phyloP scores from a whole-genome alignment of 2,329 filamentous ascomycete genomes.

The Trichoderma hamatum region DNA sequence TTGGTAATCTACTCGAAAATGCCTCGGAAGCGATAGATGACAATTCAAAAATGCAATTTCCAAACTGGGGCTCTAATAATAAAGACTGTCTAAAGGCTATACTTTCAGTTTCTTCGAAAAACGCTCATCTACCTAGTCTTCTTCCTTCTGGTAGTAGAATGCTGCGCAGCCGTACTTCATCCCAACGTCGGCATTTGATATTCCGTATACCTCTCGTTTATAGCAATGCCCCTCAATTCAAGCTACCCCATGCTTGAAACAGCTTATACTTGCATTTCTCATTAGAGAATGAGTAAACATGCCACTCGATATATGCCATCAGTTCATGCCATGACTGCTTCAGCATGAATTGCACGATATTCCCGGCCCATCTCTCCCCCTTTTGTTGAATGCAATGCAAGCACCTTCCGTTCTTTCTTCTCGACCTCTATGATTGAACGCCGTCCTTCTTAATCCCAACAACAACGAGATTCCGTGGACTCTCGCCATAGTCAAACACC shows the following conservation, averaged over 20 bases:
- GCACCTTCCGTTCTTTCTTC: neutral
- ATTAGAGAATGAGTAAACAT: neutral
- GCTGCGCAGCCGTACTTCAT: neutral
- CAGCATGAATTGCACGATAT: neutral
- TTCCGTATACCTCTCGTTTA: neutral
- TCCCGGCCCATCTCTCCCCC: neutral
- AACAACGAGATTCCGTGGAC: constrained; percentile 89
- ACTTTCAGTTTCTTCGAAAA: neutral
- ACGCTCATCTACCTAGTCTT: neutral
- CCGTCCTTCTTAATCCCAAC: constrained; percentile 77
- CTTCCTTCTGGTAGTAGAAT: neutral
- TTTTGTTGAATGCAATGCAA: neutral
- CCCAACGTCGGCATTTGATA: neutral
- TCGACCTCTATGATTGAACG: neutral
- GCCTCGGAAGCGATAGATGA: constrained; percentile 3
- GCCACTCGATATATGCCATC: constrained; percentile 1
- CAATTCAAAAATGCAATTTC: neutral
- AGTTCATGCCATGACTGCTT: neutral
- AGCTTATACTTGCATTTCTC: neutral
- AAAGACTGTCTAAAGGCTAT: neutral
- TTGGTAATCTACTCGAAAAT: neutral
- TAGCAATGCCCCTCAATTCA: neutral
- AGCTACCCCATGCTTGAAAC: neutral
- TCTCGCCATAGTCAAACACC: constrained; percentile 85
- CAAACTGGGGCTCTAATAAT: neutral